phyloP scores from a whole-genome alignment of 257 asterid genomes.

The Petrea volubilis region DNA sequence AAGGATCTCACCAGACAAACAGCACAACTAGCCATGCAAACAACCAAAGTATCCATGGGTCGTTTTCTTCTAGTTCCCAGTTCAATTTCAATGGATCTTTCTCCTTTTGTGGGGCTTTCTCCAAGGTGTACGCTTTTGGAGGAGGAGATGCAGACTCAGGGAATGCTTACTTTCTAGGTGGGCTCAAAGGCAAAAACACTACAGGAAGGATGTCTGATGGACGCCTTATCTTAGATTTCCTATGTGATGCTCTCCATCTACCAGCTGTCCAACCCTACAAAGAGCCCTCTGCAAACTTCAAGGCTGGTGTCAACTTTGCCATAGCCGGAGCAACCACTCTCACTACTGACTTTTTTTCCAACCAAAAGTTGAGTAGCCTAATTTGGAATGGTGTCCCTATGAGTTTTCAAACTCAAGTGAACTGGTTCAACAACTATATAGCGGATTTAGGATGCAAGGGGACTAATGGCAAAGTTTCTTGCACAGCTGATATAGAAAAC shows the following conservation, averaged over 20 bases:
- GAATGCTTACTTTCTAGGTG: conserved; percentile 33
- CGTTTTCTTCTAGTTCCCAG: background rate
- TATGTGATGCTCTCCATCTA: conserved; percentile 35
- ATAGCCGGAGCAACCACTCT: conserved; percentile 47
- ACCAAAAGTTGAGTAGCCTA: conserved; percentile 15
- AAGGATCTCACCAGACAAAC: too few relatives aligned
- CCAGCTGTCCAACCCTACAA: conserved; percentile 36
- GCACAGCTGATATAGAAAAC: conserved; percentile 34
- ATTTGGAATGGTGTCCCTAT: conserved; percentile 35
- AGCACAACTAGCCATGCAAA: too few relatives aligned
- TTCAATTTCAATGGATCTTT: conserved; percentile 16
- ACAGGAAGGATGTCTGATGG: conserved; percentile 21
- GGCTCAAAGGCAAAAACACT: conserved; percentile 4
- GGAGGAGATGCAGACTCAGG: conserved; percentile 49
- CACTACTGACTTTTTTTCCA: conserved; percentile 10
- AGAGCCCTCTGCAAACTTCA: conserved; percentile 23
- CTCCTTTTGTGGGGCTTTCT: conserved; percentile 26
- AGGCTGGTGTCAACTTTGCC: conserved; percentile 39
- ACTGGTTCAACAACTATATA: conserved; percentile 42
- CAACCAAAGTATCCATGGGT: too few relatives aligned
- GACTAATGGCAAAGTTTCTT: background rate
- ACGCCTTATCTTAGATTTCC: conserved; percentile 40
- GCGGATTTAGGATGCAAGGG: conserved; percentile 27
- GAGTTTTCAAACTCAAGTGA: conserved; percentile 40
- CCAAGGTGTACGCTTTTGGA: conserved; percentile 48